Percentiles rank a stretch among this genome's conserved stretches.
Evolutionary conservation across 2,329 filamentous ascomycete species (phyloP).

Genomic region (Alternaria viburni): DNA sequence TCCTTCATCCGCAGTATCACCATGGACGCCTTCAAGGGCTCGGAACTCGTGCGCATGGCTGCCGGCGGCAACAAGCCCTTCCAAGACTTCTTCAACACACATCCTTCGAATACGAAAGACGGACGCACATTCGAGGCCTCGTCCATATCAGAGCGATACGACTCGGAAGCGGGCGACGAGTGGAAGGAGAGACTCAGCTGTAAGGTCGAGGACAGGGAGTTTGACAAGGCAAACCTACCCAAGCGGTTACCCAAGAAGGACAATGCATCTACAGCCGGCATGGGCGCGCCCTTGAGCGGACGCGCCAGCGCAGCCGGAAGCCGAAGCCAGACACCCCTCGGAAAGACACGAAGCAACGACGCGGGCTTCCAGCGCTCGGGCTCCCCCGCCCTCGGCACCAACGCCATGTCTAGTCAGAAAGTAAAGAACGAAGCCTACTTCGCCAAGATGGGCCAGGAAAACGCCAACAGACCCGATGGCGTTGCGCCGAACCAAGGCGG

Average conservation of each 20-base stretch:
- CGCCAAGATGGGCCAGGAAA: conserved; percentile 80
- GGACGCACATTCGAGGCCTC: conserved; percentile 76
- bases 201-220: conserved; percentile 87
- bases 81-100: conserved; percentile 80
- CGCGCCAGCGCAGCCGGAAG: conserved; percentile 45
- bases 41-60: conserved; percentile 93
- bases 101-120: conserved; percentile 54
- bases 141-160: conserved; percentile 88
- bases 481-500: conserved; percentile 89
- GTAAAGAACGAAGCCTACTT: conserved; percentile 86
- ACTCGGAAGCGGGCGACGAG: conserved; percentile 88
- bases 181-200: conserved; percentile 89
- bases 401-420: conserved; percentile 55
- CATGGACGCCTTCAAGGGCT: conserved; percentile 97
- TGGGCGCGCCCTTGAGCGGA: conserved; percentile 38
- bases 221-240: conserved; percentile 73
- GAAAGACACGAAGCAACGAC: conserved; percentile 44
- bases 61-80: conserved; percentile 88
- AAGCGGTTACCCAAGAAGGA: conserved; percentile 49
- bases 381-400: conserved; percentile 49
- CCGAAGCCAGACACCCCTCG: conserved; percentile 49
- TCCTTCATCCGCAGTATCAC: conserved; percentile 97
- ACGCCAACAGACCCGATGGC: conserved; percentile 74
- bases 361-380: conserved; percentile 39
- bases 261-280: conserved; percentile 25